A percentile compares a stretch with the other conserved stretches of the same genome.
Evolutionary conservation across 495 filamentous ascomycete species (phyloP).

Genomic region (Talaromyces trachyspermus): DNA sequence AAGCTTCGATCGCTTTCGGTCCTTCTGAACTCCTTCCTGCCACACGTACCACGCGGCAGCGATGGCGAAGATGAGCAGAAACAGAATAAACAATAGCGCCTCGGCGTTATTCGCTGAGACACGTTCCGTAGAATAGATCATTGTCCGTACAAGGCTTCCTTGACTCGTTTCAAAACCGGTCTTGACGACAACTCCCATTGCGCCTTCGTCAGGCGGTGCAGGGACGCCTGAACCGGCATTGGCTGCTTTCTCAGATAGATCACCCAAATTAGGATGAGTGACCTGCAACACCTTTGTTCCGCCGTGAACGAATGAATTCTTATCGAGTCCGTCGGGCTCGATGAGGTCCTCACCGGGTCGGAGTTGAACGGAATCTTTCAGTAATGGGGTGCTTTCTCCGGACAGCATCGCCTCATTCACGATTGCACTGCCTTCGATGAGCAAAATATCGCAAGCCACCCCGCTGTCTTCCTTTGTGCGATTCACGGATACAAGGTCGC

Average conservation of each 20-base stretch:
- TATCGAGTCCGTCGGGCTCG: conserved; percentile 88
- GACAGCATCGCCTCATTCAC: conserved; percentile 99
- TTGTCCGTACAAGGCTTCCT: conserved; percentile 93
- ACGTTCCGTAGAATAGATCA: conserved; percentile 99
- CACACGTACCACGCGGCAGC: conserved; percentile 99
- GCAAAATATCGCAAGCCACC: conserved; percentile 92
- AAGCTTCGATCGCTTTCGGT: conserved; percentile 94
- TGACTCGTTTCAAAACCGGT: conserved; percentile 99
- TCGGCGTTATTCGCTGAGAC: conserved; percentile 96
- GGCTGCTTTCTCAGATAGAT: conserved; percentile 52
- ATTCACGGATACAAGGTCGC: conserved; percentile 91
- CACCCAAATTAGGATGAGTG: conserved; percentile 68
- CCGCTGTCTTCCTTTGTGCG: conserved; percentile 96
- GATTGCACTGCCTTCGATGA: conserved; percentile 92
- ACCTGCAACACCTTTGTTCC: conserved; percentile 97
- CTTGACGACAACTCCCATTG: conserved; percentile 89
- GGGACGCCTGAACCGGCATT: conserved; percentile 64
- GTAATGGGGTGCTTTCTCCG: conserved; percentile 90
- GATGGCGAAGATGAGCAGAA: conserved; percentile 91
- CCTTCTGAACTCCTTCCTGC: conserved; percentile 86
- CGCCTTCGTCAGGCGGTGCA: conserved; percentile 81
- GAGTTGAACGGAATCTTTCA: conserved; percentile 95
- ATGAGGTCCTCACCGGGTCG: conserved; percentile 76
- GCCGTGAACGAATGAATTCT: conserved; percentile 91
- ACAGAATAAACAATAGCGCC: conserved; percentile 91